Conservation (phyloP, 208 protist species). For the Trypanosoma mega region DNA sequence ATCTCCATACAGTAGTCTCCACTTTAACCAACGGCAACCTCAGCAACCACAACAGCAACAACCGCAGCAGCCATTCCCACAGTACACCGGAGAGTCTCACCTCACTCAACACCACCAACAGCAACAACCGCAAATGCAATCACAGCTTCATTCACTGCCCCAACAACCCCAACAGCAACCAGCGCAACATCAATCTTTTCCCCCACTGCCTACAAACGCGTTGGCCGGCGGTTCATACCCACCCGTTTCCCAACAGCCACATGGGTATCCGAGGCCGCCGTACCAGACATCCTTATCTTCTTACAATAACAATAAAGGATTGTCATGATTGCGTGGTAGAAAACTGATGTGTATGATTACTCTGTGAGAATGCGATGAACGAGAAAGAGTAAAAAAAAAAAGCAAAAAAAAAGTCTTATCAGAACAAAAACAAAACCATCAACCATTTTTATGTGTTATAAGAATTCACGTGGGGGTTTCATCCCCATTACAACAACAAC, state of each 20-base stretch:
- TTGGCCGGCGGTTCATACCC: too few relatives aligned
- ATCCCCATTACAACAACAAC: too few relatives aligned
- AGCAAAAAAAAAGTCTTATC: neutral
- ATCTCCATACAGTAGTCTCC: too few relatives aligned
- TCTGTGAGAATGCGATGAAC: too few relatives aligned
- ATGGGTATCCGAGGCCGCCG: neutral
- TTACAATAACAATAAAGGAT: too few relatives aligned
- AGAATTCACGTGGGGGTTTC: neutral
- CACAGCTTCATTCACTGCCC: neutral
- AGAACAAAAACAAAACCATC: neutral
- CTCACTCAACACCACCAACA: neutral
- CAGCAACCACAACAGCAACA: neutral
- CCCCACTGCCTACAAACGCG: too few relatives aligned
- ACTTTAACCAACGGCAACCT: too few relatives aligned
- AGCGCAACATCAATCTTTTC: neutral
- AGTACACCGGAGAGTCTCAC: neutral
- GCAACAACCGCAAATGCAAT: neutral
- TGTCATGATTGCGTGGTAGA: too few relatives aligned
- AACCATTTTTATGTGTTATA: too few relatives aligned
- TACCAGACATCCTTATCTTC: too few relatives aligned
- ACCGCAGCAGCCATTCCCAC: neutral
- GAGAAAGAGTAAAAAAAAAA: conserved; percentile 2
- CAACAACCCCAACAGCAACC: neutral
- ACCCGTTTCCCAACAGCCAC: neutral
- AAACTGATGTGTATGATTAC: too few relatives aligned